Conservation (phyloP, 1,284 basidiomycete genomes). For the Chalciporus piperatoides region DNA sequence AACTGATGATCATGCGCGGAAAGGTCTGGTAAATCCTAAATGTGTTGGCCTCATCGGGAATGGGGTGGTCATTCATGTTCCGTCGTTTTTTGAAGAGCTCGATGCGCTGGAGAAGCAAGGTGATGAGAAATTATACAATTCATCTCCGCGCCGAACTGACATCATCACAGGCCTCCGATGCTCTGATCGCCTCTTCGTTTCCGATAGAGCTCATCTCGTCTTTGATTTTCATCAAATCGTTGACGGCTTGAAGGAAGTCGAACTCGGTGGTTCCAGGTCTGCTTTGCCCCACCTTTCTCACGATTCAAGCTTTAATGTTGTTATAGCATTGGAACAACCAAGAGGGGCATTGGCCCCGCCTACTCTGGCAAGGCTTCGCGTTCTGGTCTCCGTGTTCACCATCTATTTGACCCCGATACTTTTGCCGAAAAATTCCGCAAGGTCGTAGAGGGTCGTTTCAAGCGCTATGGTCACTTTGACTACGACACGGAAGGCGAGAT, state of each 20-base stretch:
- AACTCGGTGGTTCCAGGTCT: conserved; percentile 86
- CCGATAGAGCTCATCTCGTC: conserved; percentile 95
- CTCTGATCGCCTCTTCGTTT: conserved; percentile 84
- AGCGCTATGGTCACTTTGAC: conserved; percentile 97
- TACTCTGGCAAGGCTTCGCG: conserved; percentile 98
- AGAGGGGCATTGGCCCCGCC: conserved; percentile 97
- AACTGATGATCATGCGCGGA: not conserved
- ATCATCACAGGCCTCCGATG: conserved; percentile 75
- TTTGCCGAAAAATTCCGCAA: conserved; percentile 94
- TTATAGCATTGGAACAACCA: conserved; percentile 90
- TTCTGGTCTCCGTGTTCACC: conserved; percentile 93
- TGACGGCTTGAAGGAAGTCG: conserved; percentile 96
- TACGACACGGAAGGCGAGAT: conserved; percentile 99
- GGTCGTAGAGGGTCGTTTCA: conserved; percentile 95
- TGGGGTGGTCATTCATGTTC: conserved; percentile 94
- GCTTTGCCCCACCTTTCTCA: conserved; percentile 14
- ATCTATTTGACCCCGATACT: conserved; percentile 85
- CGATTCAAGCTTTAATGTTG: conserved; percentile 7
- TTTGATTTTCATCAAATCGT: conserved; percentile 99
- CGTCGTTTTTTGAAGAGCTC: conserved; percentile 93
- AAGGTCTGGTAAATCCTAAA: not conserved
- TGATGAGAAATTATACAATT: conserved; percentile 31
- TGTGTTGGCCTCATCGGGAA: conserved; percentile 84
- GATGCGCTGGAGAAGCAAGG: conserved; percentile 87
- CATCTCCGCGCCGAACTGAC: conserved; percentile 6